Evolutionary conservation across 345 rosid genomes (phyloP).

Genomic region (Bruguiera parviflora): DNA sequence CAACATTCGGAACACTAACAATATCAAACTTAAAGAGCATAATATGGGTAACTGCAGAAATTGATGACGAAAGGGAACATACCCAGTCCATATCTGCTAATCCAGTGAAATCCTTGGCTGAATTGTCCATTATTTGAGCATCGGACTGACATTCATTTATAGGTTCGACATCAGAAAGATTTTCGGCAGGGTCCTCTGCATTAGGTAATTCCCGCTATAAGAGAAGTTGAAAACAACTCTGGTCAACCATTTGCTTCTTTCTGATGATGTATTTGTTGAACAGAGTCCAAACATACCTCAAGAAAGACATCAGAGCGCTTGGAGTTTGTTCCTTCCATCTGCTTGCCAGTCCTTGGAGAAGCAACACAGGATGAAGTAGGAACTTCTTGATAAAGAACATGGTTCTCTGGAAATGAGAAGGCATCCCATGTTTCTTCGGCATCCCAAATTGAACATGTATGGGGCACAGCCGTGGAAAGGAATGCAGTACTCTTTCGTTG

Average conservation of each 20-base stretch:
- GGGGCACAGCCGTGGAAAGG: constrained; percentile 37
- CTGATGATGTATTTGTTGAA: neutral
- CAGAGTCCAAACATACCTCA: constrained; percentile 37
- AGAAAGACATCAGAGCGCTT: constrained; percentile 22
- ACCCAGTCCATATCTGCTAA: constrained; percentile 87
- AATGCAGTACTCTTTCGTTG: constrained; percentile 41
- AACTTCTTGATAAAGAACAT: constrained; percentile 28
- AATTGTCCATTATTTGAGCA: constrained; percentile 35
- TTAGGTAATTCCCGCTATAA: constrained; percentile 41
- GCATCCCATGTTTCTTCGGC: constrained; percentile 98
- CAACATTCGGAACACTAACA: neutral
- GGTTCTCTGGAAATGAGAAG: constrained; percentile 65
- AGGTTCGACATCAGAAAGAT: constrained; percentile 35
- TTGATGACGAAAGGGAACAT: neutral
- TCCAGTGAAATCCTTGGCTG: constrained; percentile 47
- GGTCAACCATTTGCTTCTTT: constrained; percentile 3
- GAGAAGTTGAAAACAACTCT: neutral
- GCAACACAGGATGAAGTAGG: constrained; percentile 29
- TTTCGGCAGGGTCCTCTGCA: constrained; percentile 30
- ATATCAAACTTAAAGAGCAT: neutral
- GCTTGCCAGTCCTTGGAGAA: constrained; percentile 30
- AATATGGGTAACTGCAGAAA: neutral
- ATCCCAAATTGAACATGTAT: constrained; percentile 77
- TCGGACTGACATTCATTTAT: constrained; percentile 44
- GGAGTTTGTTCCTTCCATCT: constrained; percentile 25